phyloP scores from a whole-genome alignment of 2,329 filamentous ascomycete species.

The Lasiodiplodia hormozganensis region DNA sequence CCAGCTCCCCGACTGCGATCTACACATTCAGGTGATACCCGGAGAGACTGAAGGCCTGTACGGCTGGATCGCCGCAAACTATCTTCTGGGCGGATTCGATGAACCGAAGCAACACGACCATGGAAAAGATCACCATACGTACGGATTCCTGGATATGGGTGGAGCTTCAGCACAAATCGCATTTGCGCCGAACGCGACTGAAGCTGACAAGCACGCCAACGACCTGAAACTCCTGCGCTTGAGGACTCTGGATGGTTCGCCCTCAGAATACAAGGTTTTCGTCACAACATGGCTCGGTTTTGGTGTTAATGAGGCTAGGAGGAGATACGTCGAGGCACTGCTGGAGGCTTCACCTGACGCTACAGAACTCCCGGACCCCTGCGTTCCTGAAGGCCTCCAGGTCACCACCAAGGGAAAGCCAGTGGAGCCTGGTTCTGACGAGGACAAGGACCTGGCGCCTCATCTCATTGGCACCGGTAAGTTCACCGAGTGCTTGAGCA shows the following conservation, averaged over 20 bases:
- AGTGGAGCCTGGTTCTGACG: conserved; percentile 54
- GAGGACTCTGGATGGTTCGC: conserved; percentile 78
- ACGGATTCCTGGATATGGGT: conserved; percentile 98
- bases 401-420: conserved; percentile 75
- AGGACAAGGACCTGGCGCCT: conserved; percentile 50
- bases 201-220: conserved; percentile 86
- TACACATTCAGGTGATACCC: conserved; percentile 92
- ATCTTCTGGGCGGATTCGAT: conserved; percentile 90
- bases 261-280: conserved; percentile 86
- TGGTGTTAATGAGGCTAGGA: conserved; percentile 91
- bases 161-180: conserved; percentile 97
- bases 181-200: conserved; percentile 92
- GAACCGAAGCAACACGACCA: conserved; percentile 75
- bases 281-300: conserved; percentile 97
- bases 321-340: conserved; percentile 82
- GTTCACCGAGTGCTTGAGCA: conserved; percentile 83
- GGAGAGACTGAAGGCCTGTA: conserved; percentile 96
- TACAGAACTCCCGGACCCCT: conserved; percentile 85
- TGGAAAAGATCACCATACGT: conserved; percentile 89
- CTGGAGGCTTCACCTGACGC: conserved; percentile 67
- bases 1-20: conserved; percentile 83
- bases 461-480: conserved; percentile 81
- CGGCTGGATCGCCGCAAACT: conserved; percentile 97
- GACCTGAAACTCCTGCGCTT: conserved; percentile 87
- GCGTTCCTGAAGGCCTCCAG: conserved; percentile 78